A percentile compares a stretch with the other conserved stretches of the same genome.
phyloP scores from a whole-genome alignment of 495 filamentous ascomycete genomes.

The Daldinia vernicosa region DNA sequence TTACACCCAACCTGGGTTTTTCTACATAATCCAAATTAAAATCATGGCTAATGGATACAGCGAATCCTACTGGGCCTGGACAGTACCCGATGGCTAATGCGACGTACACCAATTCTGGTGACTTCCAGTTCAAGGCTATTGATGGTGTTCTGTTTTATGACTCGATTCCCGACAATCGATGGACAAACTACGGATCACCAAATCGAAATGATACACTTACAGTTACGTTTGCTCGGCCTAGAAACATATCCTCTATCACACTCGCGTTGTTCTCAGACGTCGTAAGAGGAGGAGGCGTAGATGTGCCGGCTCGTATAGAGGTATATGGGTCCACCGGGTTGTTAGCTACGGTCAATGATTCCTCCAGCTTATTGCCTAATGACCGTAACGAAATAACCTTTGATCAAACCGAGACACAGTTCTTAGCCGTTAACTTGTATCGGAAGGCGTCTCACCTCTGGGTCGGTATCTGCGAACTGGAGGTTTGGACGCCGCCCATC shows the following conservation, averaged over 20 bases:
- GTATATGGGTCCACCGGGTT: conserved; percentile 47
- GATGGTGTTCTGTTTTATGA: conserved; percentile 58
- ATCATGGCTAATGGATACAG: conserved; percentile 20
- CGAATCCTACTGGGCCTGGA: conserved; percentile 53
- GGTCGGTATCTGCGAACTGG: conserved; percentile 51
- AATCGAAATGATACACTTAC: conserved; percentile 50
- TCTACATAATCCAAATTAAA: not conserved
- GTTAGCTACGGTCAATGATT: conserved; percentile 39
- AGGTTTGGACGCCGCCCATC: conserved; percentile 49
- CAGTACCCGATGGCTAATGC: conserved; percentile 50
- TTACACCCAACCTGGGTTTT: not conserved
- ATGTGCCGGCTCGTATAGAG: conserved; percentile 50
- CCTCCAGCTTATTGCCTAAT: conserved; percentile 47
- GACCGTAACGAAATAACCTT: conserved; percentile 54
- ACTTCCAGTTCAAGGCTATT: conserved; percentile 54
- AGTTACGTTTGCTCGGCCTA: conserved; percentile 52
- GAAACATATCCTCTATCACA: conserved; percentile 51
- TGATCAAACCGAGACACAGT: conserved; percentile 40
- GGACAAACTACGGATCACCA: conserved; percentile 54
- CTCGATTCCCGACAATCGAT: conserved; percentile 54
- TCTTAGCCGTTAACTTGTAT: conserved; percentile 47
- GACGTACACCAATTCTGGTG: conserved; percentile 46
- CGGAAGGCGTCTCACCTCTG: conserved; percentile 37
- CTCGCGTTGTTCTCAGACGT: conserved; percentile 53
- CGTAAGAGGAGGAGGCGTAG: conserved; percentile 49